phyloP scores from a whole-genome alignment of 495 filamentous ascomycete species.

The Aspergillus cristatus region DNA sequence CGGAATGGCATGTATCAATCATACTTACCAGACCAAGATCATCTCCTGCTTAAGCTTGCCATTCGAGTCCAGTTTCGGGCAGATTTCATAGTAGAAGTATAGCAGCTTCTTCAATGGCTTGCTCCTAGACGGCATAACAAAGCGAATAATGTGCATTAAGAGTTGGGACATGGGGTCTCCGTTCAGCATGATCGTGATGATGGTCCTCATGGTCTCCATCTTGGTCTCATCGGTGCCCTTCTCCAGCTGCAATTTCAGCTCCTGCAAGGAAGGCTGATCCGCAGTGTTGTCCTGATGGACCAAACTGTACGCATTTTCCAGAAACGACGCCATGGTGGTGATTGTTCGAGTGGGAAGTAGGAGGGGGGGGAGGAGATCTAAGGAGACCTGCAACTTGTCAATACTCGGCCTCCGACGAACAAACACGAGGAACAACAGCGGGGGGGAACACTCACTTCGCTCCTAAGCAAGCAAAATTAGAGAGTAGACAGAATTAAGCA shows the following conservation, averaged over 20 bases:
- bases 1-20: neutral
- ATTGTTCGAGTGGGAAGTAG: conserved; percentile 8
- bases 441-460: no score
- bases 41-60: conserved; percentile 99
- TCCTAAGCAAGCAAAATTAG: conserved; percentile 17
- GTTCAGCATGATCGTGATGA: conserved; percentile 95
- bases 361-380: conserved; percentile 10
- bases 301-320: conserved; percentile 88
- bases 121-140: conserved; percentile 96
- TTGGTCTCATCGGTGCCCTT: conserved; percentile 97
- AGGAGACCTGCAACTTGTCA: conserved; percentile 33
- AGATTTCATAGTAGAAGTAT: conserved; percentile 99
- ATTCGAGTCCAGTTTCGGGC: conserved; percentile 81
- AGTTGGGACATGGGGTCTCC: conserved; percentile 92
- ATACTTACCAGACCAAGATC: conserved; percentile 91
- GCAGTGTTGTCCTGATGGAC: conserved; percentile 92
- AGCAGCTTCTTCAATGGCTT: conserved; percentile 97
- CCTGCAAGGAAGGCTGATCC: conserved; percentile 81
- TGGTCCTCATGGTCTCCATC: conserved; percentile 95
- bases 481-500: conserved; percentile 16
- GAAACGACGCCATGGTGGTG: conserved; percentile 74
- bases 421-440: conserved; percentile 14
- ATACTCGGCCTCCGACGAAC: conserved; percentile 12
- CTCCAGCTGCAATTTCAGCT: conserved; percentile 88
- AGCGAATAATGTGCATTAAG: conserved; percentile 99